These are phyloP conservation scores for Alternaria brassicicola DNA, from an alignment of 2,329 filamentous ascomycete species.

Conservation along the genomic window DNA sequence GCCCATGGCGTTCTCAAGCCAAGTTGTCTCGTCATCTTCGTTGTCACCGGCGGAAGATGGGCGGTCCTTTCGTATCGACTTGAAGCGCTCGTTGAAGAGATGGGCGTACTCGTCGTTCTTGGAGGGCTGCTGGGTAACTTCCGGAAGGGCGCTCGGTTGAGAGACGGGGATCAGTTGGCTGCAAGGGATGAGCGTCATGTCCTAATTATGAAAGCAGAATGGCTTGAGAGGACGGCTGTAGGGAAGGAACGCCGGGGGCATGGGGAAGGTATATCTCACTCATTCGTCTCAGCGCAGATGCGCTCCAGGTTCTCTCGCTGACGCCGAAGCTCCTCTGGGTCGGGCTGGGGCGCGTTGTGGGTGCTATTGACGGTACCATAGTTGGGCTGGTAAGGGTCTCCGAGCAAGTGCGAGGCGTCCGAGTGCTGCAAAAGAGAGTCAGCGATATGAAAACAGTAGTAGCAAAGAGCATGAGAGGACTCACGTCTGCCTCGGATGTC, in stretches of 20 bases:
- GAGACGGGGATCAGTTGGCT: conserved; percentile 59
- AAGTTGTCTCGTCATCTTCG: conserved; percentile 45
- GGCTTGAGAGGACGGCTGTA: neutral
- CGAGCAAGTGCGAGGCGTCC: conserved; percentile 55
- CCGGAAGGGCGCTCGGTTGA: conserved; percentile 51
- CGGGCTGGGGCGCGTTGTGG: conserved; percentile 50
- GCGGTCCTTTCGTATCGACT: conserved; percentile 31
- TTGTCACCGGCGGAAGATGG: conserved; percentile 28
- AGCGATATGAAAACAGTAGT: conserved; percentile 22
- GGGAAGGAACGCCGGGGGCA: conserved; percentile 3
- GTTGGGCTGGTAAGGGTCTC: conserved; percentile 51
- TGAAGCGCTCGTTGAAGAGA: conserved; percentile 52
- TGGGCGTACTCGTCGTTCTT: conserved; percentile 49
- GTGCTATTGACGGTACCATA: conserved; percentile 52
- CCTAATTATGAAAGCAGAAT: neutral
- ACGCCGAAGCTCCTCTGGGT: conserved; percentile 57
- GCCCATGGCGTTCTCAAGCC: conserved; percentile 43
- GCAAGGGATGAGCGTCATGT: conserved; percentile 33
- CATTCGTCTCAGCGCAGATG: conserved; percentile 57
- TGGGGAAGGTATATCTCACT: conserved; percentile 43
- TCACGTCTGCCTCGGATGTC: conserved; percentile 53
- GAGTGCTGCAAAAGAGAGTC: conserved; percentile 49
- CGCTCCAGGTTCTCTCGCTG: conserved; percentile 57
- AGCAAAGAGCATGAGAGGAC: conserved; percentile 20
- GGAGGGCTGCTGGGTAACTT: conserved; percentile 41